phyloP scores from a whole-genome alignment of 805 yeast genomes.

The baker's yeast (Saccharomyces cerevisiae) region DNA sequence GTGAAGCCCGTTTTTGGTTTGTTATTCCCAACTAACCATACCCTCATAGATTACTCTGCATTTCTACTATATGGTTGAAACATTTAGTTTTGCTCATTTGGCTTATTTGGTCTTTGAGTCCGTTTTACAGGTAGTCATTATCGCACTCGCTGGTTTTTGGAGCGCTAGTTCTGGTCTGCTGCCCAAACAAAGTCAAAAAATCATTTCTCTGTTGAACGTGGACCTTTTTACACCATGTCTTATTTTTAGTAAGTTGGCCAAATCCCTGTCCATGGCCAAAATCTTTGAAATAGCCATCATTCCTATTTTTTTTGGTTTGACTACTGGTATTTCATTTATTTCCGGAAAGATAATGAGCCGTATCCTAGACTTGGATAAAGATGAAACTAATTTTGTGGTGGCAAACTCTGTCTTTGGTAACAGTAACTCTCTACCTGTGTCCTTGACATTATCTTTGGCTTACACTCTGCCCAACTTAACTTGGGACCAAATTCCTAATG shows the following conservation, averaged over 20 bases:
- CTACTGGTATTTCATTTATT: constrained; percentile 65
- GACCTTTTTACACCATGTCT: constrained; percentile 92
- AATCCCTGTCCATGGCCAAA: constrained; percentile 61
- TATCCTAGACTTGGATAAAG: constrained; percentile 50
- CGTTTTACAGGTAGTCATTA: constrained; percentile 78
- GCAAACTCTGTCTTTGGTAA: constrained; percentile 98
- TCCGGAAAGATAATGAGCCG: constrained; percentile 52
- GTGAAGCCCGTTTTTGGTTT: not conserved
- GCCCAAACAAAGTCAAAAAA: constrained; percentile 65
- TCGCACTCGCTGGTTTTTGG: constrained; percentile 78
- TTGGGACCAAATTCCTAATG: constrained; percentile 67
- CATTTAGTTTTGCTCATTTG: constrained; percentile 28
- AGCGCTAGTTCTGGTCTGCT: constrained; percentile 71
- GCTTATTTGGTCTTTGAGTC: constrained; percentile 79
- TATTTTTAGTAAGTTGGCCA: constrained; percentile 74
- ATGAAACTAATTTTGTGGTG: constrained; percentile 83
- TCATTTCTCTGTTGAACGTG: constrained; percentile 70
- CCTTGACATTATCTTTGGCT: constrained; percentile 71
- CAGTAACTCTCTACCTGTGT: constrained; percentile 89
- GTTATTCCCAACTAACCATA: not conserved
- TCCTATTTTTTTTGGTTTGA: constrained; percentile 74
- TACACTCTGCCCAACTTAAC: constrained; percentile 66
- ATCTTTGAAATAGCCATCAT: constrained; percentile 73
- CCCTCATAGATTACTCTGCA: not conserved
- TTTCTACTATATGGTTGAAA: constrained; percentile 4